Conservation (phyloP, 1,284 basidiomycete species). For the Schizophyllum commune region DNA sequence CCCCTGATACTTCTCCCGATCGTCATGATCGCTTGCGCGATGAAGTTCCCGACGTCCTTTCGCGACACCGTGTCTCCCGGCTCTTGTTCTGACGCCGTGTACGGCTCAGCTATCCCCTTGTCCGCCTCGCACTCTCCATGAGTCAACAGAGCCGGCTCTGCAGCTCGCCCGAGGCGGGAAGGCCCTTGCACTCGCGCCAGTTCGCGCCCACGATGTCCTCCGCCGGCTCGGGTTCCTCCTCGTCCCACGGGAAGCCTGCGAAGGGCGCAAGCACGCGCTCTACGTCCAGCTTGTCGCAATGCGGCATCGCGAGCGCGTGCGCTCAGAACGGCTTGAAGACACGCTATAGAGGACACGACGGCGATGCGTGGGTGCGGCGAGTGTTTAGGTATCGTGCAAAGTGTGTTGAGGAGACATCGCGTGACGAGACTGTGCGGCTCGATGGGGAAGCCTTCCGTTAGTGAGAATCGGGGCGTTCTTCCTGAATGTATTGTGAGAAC, state of each 20-base stretch:
- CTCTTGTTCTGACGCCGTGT: slow-evolving; percentile 32
- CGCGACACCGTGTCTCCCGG: slow-evolving; percentile 44
- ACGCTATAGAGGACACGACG: slow-evolving; percentile 36
- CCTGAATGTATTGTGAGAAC: slow-evolving; percentile 21
- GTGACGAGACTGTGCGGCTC: slow-evolving; percentile 43
- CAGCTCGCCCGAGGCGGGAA: slow-evolving; percentile 35
- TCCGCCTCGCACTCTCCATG: slow-evolving; percentile 49
- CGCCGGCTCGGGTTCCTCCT: slow-evolving; percentile 21
- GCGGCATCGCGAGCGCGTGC: slow-evolving; percentile 33
- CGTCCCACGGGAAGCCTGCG: slow-evolving; percentile 27
- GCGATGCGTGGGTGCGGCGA: slow-evolving; percentile 39
- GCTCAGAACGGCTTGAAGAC: slow-evolving; percentile 39
- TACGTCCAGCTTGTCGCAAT: slow-evolving; percentile 48
- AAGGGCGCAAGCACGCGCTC: slow-evolving; percentile 41
- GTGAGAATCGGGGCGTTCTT: slow-evolving; percentile 31
- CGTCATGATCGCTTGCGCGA: slow-evolving; percentile 40
- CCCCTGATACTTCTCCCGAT: slow-evolving; percentile 47
- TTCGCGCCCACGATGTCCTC: slow-evolving; percentile 28
- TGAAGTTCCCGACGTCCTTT: slow-evolving; percentile 57
- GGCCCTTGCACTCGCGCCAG: slow-evolving; percentile 32
- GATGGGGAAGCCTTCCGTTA: slow-evolving; percentile 36
- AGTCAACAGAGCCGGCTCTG: slow-evolving; percentile 45
- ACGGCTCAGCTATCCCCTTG: slow-evolving; percentile 20
- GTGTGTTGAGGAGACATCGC: slow-evolving; percentile 36
- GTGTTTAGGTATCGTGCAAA: slow-evolving; percentile 35